Conservation (phyloP, 176 grass and related monocot species). For the Panicum miliaceum region DNA sequence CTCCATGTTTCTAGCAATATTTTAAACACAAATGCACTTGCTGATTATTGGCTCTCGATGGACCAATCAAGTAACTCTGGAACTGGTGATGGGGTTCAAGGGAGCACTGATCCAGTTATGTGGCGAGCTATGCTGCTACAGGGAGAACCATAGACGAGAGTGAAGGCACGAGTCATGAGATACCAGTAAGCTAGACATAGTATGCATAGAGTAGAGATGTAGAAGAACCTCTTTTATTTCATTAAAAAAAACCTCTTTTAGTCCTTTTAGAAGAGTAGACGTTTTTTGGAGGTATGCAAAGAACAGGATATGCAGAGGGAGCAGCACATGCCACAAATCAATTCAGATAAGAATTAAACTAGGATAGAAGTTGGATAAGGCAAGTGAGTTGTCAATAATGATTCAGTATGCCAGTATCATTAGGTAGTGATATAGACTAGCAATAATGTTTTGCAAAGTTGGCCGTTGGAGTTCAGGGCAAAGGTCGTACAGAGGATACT, state of each 20-base stretch:
- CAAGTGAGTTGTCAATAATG: neutral
- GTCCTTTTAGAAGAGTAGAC: neutral
- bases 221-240: neutral
- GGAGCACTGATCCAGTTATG: neutral
- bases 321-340: constrained; percentile 4
- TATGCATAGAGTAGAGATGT: neutral
- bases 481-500: neutral
- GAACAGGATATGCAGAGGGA: neutral
- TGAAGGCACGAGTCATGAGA: constrained; percentile 26
- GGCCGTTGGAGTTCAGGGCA: neutral
- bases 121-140: neutral
- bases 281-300: neutral
- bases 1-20: neutral
- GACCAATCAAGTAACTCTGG: neutral
- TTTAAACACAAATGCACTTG: constrained; percentile 2
- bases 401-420: neutral
- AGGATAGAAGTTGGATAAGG: neutral
- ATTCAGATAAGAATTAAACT: neutral
- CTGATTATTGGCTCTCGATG: neutral
- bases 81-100: constrained; percentile 8
- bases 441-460: neutral
- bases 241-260: neutral
- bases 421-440: constrained; percentile 11
- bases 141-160: neutral
- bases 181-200: neutral